These are phyloP conservation scores for Echium plantagineum DNA, from an alignment of 257 asterid species.

Conservation along the genomic window DNA sequence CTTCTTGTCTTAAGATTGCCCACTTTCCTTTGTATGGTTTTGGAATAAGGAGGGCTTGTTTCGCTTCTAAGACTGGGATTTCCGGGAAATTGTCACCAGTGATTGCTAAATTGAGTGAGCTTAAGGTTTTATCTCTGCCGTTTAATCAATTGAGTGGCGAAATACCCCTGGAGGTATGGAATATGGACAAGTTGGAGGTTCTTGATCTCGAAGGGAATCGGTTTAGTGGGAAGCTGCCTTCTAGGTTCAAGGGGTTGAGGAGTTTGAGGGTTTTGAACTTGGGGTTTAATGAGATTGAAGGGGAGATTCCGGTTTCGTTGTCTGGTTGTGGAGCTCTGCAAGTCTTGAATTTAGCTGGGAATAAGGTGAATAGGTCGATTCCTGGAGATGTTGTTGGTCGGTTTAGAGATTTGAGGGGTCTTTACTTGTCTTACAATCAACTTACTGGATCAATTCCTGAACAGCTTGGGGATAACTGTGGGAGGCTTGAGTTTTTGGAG, in stretches of 20 bases:
- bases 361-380: slow-evolving; percentile 54
- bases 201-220: slow-evolving; percentile 89
- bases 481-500: slow-evolving; percentile 67
- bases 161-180: slow-evolving; percentile 63
- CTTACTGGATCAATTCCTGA: slow-evolving; percentile 59
- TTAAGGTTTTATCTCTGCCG: slow-evolving; percentile 60
- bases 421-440: slow-evolving; percentile 74
- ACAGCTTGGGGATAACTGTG: slow-evolving; percentile 57
- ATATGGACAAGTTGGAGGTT: slow-evolving; percentile 79
- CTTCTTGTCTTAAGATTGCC: slow-evolving; percentile 41
- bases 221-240: slow-evolving; percentile 49
- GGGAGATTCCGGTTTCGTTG: slow-evolving; percentile 50
- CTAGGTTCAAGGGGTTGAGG: slow-evolving; percentile 42
- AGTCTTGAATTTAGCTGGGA: slow-evolving; percentile 75
- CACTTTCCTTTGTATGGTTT: slow-evolving; percentile 71
- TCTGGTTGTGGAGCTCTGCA: slow-evolving; percentile 37
- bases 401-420: slow-evolving; percentile 50
- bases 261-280: slow-evolving; percentile 61
- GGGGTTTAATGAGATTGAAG: slow-evolving; percentile 57
- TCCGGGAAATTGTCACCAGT: slow-evolving; percentile 46
- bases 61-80: slow-evolving; percentile 20
- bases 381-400: slow-evolving; percentile 36
- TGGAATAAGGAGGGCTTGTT: slow-evolving; percentile 68
- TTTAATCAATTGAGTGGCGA: slow-evolving; percentile 70
- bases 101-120: slow-evolving; percentile 49